Percentiles rank a stretch among this genome's conserved stretches.
Evolutionary conservation across 2,329 filamentous ascomycete species (phyloP).

Genomic region (Cercospora canescens): DNA sequence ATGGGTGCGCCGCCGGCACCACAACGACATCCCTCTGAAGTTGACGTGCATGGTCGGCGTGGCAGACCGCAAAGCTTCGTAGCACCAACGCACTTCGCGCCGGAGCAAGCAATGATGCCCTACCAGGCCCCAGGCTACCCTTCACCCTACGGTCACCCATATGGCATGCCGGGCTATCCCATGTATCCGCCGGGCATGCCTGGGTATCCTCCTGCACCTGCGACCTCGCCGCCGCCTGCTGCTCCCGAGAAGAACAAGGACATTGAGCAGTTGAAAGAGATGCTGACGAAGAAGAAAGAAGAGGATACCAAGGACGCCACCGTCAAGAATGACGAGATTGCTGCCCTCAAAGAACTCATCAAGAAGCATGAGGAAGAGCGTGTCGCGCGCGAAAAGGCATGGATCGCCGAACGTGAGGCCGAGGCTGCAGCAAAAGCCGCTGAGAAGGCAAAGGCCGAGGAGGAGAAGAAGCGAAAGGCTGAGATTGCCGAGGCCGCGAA

Average conservation of each 20-base stretch:
- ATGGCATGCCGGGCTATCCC: conserved; percentile 23
- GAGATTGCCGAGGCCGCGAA: conserved; percentile 41
- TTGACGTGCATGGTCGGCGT: conserved; percentile 20
- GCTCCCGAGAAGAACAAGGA: conserved; percentile 24
- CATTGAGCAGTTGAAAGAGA: conserved; percentile 26
- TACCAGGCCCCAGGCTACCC: conserved; percentile 26
- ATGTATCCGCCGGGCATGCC: conserved; percentile 21
- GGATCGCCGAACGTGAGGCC: conserved; percentile 30
- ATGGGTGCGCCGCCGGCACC: conserved; percentile 24
- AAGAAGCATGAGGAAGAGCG: conserved; percentile 43
- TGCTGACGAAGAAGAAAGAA: conserved; percentile 25
- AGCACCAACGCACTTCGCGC: conserved; percentile 29
- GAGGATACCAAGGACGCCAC: conserved; percentile 22
- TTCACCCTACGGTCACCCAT: conserved; percentile 17
- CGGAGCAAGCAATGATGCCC: conserved; percentile 30
- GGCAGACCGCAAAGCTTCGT: conserved; percentile 31
- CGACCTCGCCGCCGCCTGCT: conserved; percentile 31
- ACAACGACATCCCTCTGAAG: conserved; percentile 28
- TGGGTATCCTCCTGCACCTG: conserved; percentile 24
- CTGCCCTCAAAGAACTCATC: conserved; percentile 41
- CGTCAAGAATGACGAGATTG: conserved; percentile 30
- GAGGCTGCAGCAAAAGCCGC: conserved; percentile 33
- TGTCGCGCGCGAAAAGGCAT: conserved; percentile 31
- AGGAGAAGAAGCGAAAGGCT: conserved; percentile 51
- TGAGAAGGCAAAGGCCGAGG: conserved; percentile 46